phyloP scores from a whole-genome alignment of 495 filamentous ascomycete species.

The Penicillium coprophilum region DNA sequence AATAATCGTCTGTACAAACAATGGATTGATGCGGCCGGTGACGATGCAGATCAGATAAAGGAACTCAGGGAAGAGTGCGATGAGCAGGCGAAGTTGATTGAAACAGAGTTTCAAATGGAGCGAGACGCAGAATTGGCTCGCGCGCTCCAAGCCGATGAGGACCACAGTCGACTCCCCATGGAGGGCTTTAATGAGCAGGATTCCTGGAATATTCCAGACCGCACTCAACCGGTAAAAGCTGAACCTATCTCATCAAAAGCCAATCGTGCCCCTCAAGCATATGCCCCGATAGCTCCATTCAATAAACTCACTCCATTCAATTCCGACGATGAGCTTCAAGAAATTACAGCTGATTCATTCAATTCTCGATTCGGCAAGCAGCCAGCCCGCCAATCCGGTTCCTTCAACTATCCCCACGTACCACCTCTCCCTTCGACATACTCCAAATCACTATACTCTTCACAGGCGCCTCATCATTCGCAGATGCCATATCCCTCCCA shows the following conservation, averaged over 20 bases:
- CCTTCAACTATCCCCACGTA: not conserved
- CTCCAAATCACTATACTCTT: not conserved
- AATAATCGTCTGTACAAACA: constrained; percentile 3
- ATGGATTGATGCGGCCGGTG: constrained; percentile 2
- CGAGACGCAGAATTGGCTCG: constrained; percentile 53
- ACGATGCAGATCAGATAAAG: constrained; percentile 13
- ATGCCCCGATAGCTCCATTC: not conserved
- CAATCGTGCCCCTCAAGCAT: not conserved
- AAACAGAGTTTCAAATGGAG: constrained; percentile 15
- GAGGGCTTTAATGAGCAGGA: not conserved
- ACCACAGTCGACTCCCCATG: not conserved
- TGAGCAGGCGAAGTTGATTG: constrained; percentile 23
- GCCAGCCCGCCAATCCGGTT: not conserved
- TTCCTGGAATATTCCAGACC: constrained; percentile 18
- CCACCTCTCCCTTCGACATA: not conserved
- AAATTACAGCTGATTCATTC: constrained; percentile 22
- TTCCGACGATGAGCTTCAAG: constrained; percentile 26
- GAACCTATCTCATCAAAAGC: not conserved
- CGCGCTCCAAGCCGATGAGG: constrained; percentile 31
- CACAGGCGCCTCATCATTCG: not conserved
- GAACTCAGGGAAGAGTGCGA: constrained; percentile 35
- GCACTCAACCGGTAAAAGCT: constrained; percentile 2
- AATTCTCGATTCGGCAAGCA: constrained; percentile 12
- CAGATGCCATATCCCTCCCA: constrained; percentile 1
- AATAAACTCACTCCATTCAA: not conserved